A percentile compares a stretch with the other conserved stretches of the same genome.
These are phyloP conservation scores for Nakazawaea siamensis DNA, from an alignment of 805 yeast species.

Conservation along the genomic window DNA sequence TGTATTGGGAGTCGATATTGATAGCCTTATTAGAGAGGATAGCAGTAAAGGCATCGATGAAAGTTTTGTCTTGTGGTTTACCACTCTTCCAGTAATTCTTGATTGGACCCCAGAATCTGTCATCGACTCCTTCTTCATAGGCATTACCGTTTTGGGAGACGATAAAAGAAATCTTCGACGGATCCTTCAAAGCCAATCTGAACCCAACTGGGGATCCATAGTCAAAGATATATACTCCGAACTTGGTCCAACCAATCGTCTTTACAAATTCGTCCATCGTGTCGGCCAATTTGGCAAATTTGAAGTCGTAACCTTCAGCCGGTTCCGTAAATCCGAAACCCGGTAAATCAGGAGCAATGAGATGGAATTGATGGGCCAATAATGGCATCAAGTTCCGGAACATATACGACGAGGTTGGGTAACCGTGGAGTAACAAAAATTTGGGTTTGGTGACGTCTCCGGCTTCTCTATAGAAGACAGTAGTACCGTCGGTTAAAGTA, in stretches of 20 bases:
- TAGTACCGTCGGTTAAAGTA: slow-evolving; percentile 15
- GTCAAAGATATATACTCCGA: slow-evolving; percentile 30
- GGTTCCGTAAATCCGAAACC: slow-evolving; percentile 29
- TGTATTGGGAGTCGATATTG: slow-evolving; percentile 6
- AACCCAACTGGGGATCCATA: slow-evolving; percentile 36
- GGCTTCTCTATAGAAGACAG: slow-evolving; percentile 32
- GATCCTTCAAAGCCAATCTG: slow-evolving; percentile 26
- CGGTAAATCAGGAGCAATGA: slow-evolving; percentile 39
- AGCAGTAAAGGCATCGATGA: neutral
- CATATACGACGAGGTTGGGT: slow-evolving; percentile 34
- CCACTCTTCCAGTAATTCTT: slow-evolving; percentile 23
- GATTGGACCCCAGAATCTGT: slow-evolving; percentile 29
- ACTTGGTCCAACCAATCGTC: slow-evolving; percentile 19
- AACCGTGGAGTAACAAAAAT: slow-evolving; percentile 34
- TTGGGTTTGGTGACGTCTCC: slow-evolving; percentile 25
- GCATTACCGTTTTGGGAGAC: slow-evolving; percentile 37
- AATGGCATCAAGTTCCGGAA: slow-evolving; percentile 29
- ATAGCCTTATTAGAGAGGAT: too few relatives aligned
- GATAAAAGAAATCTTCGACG: slow-evolving; percentile 22
- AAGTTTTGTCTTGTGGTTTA: slow-evolving; percentile 12
- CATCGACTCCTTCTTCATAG: slow-evolving; percentile 32
- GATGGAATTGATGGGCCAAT: slow-evolving; percentile 25
- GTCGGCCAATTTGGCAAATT: slow-evolving; percentile 25
- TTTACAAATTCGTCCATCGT: slow-evolving; percentile 24
- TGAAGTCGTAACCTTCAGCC: slow-evolving; percentile 20